These are phyloP conservation scores for Vaccinium corymbosum DNA, from an alignment of 148 eudicot species.

Conservation along the genomic window DNA sequence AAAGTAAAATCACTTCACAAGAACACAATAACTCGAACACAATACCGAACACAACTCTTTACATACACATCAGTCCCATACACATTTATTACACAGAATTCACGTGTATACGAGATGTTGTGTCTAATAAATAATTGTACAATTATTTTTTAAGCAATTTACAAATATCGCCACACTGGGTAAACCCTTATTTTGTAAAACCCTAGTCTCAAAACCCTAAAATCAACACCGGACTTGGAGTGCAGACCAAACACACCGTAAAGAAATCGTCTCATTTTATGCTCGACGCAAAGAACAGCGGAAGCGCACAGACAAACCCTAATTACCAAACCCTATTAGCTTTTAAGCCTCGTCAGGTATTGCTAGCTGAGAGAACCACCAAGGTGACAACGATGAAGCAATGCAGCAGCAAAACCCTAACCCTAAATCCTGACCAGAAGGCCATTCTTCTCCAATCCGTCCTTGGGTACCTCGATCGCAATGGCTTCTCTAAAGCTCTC, in stretches of 20 bases:
- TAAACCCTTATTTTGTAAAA: no score
- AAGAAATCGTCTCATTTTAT: background rate
- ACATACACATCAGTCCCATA: no score
- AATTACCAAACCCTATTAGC: slow-evolving; percentile 21
- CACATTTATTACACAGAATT: no score
- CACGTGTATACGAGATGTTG: no score
- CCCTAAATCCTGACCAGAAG: slow-evolving; percentile 36
- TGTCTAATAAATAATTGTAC: no score
- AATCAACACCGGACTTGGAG: background rate
- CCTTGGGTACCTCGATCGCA: slow-evolving; percentile 43
- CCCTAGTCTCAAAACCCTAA: background rate
- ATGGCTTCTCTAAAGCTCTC: slow-evolving; percentile 55
- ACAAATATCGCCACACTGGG: no score
- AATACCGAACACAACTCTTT: no score
- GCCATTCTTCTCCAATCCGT: slow-evolving; percentile 42
- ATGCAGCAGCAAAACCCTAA: background rate
- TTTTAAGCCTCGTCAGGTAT: slow-evolving; percentile 58
- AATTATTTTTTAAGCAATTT: no score
- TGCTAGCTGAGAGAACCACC: slow-evolving; percentile 30
- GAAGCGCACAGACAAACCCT: slow-evolving; percentile 19
- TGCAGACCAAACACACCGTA: background rate
- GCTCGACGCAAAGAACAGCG: background rate
- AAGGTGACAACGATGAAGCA: slow-evolving; percentile 6
- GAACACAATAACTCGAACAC: no score
- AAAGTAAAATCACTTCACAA: no score